Conservation (phyloP, 2,329 filamentous ascomycete genomes). For the Penicillium sp. region DNA sequence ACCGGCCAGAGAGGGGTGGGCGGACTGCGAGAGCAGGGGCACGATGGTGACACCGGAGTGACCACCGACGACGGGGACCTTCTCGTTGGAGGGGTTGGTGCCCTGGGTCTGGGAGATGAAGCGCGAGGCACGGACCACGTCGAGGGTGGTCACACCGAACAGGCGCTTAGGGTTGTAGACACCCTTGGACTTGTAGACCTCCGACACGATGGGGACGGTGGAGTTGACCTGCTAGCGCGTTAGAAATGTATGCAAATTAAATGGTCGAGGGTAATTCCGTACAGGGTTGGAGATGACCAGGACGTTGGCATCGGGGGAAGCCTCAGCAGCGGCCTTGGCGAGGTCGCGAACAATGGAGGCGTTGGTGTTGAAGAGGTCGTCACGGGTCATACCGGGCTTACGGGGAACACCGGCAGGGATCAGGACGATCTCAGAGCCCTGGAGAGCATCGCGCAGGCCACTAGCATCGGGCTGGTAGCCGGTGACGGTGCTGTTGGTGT, state of each 20-base stretch:
- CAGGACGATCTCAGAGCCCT: slow-evolving; percentile 86
- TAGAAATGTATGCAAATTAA: background rate
- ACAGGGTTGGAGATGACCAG: slow-evolving; percentile 97
- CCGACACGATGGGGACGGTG: slow-evolving; percentile 93
- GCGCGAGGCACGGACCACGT: slow-evolving; percentile 93
- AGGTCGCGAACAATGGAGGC: slow-evolving; percentile 98
- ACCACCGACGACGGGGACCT: slow-evolving; percentile 91
- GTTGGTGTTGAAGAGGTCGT: slow-evolving; percentile 99
- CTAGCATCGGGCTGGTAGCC: slow-evolving; percentile 75
- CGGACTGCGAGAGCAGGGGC: slow-evolving; percentile 91
- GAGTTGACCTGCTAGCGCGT: slow-evolving; percentile 68
- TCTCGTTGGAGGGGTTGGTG: slow-evolving; percentile 85
- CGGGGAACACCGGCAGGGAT: slow-evolving; percentile 98
- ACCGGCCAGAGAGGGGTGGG: slow-evolving; percentile 74
- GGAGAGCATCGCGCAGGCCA: slow-evolving; percentile 72
- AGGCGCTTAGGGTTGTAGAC: slow-evolving; percentile 99
- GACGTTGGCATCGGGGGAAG: slow-evolving; percentile 86
- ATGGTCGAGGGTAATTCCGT: slow-evolving; percentile 26
- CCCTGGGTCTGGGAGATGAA: slow-evolving; percentile 94
- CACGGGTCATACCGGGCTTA: slow-evolving; percentile 99
- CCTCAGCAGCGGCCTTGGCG: slow-evolving; percentile 86
- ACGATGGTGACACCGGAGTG: slow-evolving; percentile 99
- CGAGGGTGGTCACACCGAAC: slow-evolving; percentile 98
- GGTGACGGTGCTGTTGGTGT: slow-evolving; percentile 92
- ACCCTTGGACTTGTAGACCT: slow-evolving; percentile 90